Base-by-base conservation (phyloP, 768 basidiomycete species). In the Scleroderma citrinum region DNA sequence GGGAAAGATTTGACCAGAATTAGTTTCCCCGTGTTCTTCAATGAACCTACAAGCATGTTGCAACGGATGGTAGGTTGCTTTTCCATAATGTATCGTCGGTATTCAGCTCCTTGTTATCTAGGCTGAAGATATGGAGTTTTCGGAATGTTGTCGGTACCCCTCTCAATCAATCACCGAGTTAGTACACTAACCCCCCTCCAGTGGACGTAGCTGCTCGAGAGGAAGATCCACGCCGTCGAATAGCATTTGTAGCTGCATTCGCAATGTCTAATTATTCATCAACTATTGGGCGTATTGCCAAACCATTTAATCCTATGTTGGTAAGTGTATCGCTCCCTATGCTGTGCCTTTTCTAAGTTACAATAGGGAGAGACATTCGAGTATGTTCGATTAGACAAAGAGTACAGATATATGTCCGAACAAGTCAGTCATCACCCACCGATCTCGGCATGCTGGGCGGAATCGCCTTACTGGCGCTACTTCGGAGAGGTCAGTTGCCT, bases 341-440 rank as follows among this genome's bases (percentile, higher is more conserved):
- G 7, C 34, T 26, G 8, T 47, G 26, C 30, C 32, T 47, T 13
- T 35, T 3, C 20, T 17, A 50, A 46, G 37, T 19, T 14, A 23
- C 17, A 23, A 5, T 58, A 92, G 81, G 81, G 85, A 59, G 94
- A 98, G 67, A 94, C 92, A 2, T 98, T 95, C 57, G 94, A 98
- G 67, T 94, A 96, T 60, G 91, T 89, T 30, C 75, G 87, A 46
- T 64, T 89, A 30, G 90, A 94, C 59, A 87, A 85, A 62, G 78
- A 89, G 63, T 98, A 94, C 63, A 81, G 92, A 30, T 99, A 97
- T 61, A 69, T 95, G 31, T 92, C 91, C 1, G 95, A 99, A 62
- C 94, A 98, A 76, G 95, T 98, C 53, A 92, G 87, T 60, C 94
- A 97, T 66, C 95, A 97, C 66, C 95, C 95, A 5, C 94, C 94